Base-by-base conservation (phyloP, 768 basidiomycete species). In the Leccinum truebloodii region DNA sequence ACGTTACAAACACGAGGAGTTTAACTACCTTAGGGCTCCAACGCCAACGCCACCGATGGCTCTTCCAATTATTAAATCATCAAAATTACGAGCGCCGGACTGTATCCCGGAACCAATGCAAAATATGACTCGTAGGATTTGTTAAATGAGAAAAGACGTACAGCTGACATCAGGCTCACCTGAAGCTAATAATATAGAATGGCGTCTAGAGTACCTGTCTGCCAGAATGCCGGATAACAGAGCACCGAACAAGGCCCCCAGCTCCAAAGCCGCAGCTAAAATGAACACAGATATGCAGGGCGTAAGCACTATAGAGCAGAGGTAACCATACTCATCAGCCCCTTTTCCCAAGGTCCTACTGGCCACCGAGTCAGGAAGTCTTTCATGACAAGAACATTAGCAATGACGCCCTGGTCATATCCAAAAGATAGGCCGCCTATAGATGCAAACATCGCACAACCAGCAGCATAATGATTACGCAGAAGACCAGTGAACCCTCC, bases 391-490 rank as follows among this genome's bases (percentile, higher is more conserved):
- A 94, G 80, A 14, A 94, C 86, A 70, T 93, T 94, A 3, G 92
- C 89, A 63, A 94, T 91, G 58, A 92, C 91, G 39, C 90, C 90
- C 68, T 92, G 90, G 66, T 92, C 90, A 68, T 92, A 92, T 9
- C 90, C 90, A 71, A 92, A 92, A 14, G 87, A 84, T 58, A 92
- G 69, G 0, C 90, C 90, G 1, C 90, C 90, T 65, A 92, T 83
- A 10, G 86, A 88, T 1, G 87, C 90, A 63, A 92, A 90, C 52
- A 87, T 76, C 4, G 87, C 89, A 61, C 89, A 92, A 2, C 84
- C 75, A 8, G 87, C 72, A 4, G 86, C 82, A 64, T 87, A 89
- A 59, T 78, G 80, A 69, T 91, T 92, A 62, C 81, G 81, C 51
- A 80, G 68, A 16, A 92, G 78, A 10, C 91, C 90, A 3, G 78